Conservation (phyloP, 352 stramenopile species). For the Phytophthora citrophthora region DNA sequence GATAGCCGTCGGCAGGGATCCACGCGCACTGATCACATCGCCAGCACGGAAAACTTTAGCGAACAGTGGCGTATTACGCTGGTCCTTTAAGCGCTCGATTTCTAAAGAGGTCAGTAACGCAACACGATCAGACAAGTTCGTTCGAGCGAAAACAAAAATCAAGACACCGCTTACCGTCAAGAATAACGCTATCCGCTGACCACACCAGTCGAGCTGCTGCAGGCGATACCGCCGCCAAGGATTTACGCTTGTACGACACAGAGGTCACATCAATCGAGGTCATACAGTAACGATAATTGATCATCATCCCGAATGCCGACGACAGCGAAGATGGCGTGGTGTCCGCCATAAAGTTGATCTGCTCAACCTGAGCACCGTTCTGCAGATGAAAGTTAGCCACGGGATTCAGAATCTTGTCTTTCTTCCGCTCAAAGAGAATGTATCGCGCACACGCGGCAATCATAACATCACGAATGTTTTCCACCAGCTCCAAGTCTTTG, state of each 20-base stretch:
- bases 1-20: constrained; percentile 68
- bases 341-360: constrained; percentile 86
- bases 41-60: constrained; percentile 70
- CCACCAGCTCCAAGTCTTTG: constrained; percentile 49
- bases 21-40: constrained; percentile 70
- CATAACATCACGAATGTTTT: constrained; percentile 59
- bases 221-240: constrained; percentile 67
- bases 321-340: constrained; percentile 51
- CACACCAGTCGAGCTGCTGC: constrained; percentile 65
- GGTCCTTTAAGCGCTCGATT: constrained; percentile 46
- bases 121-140: constrained; percentile 6
- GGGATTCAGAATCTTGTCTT: constrained; percentile 81
- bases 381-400: constrained; percentile 89
- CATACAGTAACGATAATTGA: constrained; percentile 91
- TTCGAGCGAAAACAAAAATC: not conserved
- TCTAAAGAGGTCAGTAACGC: constrained; percentile 16
- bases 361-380: constrained; percentile 86
- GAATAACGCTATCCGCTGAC: constrained; percentile 51
- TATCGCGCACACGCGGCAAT: constrained; percentile 71
- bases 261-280: constrained; percentile 78
- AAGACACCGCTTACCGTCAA: constrained; percentile 55
- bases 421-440: constrained; percentile 80
- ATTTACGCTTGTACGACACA: constrained; percentile 82
- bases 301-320: constrained; percentile 76
- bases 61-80: constrained; percentile 78